These are phyloP conservation scores for Raddia distichophylla DNA, from an alignment of 176 grass and related monocot genomes.

Conservation along the genomic window DNA sequence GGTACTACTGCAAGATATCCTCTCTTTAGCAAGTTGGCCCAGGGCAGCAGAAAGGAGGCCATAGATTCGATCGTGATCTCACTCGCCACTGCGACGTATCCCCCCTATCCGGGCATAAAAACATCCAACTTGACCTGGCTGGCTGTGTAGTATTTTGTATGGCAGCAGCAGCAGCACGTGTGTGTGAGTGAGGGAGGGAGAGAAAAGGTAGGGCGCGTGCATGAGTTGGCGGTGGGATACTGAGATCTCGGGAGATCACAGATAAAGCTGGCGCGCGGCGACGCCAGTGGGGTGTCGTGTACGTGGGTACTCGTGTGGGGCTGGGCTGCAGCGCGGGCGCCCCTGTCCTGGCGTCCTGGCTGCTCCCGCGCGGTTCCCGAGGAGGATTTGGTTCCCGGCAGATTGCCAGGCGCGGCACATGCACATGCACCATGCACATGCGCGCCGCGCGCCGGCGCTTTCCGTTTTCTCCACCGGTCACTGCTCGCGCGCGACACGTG, in stretches of 20 bases:
- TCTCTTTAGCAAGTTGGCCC: slow-evolving; percentile 37
- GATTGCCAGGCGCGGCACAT: slow-evolving; percentile 27
- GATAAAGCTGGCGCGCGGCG: slow-evolving; percentile 15
- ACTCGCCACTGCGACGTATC: slow-evolving; percentile 6
- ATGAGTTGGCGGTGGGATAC: neutral
- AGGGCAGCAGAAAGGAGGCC: neutral
- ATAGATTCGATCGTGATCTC: slow-evolving; percentile 54
- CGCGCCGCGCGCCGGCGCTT: slow-evolving; percentile 17
- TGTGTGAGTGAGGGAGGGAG: neutral
- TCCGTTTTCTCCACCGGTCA: neutral
- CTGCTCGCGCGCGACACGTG: no score
- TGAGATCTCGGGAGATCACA: slow-evolving; percentile 51
- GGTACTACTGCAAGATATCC: slow-evolving; percentile 6
- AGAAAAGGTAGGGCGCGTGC: neutral
- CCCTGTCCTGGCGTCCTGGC: no score
- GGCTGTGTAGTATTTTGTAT: neutral
- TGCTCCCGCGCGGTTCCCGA: neutral
- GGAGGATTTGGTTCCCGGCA: slow-evolving; percentile 41
- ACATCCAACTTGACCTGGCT: neutral
- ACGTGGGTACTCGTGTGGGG: no score
- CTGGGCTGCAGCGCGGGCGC: neutral
- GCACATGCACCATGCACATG: slow-evolving; percentile 7
- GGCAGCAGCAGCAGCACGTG: neutral
- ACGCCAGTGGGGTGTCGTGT: slow-evolving; percentile 7
- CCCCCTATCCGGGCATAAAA: neutral